Conservation (phyloP, 352 stramenopile species). For the Chrysophaeum taylorii region DNA sequence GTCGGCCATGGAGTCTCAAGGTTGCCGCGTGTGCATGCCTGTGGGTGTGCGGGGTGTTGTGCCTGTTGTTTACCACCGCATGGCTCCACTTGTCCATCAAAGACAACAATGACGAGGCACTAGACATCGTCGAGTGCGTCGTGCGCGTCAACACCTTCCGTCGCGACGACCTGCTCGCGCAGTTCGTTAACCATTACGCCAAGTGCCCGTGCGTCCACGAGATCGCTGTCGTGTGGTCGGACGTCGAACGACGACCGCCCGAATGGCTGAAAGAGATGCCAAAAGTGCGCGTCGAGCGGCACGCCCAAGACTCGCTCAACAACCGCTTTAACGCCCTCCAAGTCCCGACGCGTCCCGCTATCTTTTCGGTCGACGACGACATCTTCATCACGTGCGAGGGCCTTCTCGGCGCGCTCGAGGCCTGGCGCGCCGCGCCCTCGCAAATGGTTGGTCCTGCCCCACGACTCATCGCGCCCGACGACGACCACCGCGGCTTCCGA, state of each 20-base stretch:
- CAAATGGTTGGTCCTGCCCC: conserved; percentile 38
- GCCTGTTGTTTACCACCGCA: no score
- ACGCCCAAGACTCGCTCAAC: not conserved
- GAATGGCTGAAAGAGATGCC: not conserved
- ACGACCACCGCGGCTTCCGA: conserved; percentile 1
- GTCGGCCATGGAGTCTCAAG: no score
- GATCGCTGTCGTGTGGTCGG: conserved; percentile 23
- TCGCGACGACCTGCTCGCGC: conserved; percentile 17
- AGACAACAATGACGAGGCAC: no score
- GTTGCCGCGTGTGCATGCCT: no score
- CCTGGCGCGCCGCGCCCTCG: conserved; percentile 23
- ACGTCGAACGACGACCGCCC: conserved; percentile 6
- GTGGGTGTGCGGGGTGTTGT: no score
- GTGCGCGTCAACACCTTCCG: conserved; percentile 25
- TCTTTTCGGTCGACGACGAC: conserved; percentile 42
- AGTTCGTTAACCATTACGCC: conserved; percentile 16
- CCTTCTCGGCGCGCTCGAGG: conserved; percentile 26
- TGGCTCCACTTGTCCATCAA: no score
- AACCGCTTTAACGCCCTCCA: not conserved
- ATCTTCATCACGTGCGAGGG: conserved; percentile 31
- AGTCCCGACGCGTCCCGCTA: conserved; percentile 13
- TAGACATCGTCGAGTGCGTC: no score
- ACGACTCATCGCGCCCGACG: conserved; percentile 12
- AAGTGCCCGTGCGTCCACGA: not conserved
- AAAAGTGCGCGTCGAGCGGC: not conserved